These are phyloP conservation scores for Debaryomyces robertsiae DNA, from an alignment of 1,139 yeast genomes.

Conservation along the genomic window DNA sequence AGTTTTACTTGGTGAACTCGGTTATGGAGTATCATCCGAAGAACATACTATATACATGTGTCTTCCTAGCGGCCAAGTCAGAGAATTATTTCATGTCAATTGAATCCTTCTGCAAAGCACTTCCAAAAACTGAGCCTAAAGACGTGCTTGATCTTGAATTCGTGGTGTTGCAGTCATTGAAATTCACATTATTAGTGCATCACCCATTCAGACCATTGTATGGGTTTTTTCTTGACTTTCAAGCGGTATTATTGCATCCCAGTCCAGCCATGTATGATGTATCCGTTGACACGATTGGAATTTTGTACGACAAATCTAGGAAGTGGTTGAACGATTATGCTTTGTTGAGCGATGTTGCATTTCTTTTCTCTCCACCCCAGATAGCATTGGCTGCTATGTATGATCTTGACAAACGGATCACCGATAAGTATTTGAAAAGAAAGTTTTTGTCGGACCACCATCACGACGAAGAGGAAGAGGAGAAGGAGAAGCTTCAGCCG, in stretches of 20 bases:
- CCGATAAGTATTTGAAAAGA: constrained; percentile 63
- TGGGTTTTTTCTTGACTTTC: constrained; percentile 89
- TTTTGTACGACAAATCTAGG: constrained; percentile 69
- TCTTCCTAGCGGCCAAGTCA: constrained; percentile 88
- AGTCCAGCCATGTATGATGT: constrained; percentile 40
- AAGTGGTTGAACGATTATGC: constrained; percentile 62
- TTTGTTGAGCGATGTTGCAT: constrained; percentile 72
- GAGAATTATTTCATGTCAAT: constrained; percentile 89
- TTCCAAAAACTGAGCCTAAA: constrained; percentile 65
- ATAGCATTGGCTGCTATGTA: constrained; percentile 87
- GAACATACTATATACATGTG: constrained; percentile 76
- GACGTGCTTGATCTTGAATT: constrained; percentile 81
- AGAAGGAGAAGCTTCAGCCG: constrained; percentile 16
- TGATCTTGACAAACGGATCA: constrained; percentile 62
- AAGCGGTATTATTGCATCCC: constrained; percentile 55
- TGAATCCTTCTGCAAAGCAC: constrained; percentile 71
- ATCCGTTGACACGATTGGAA: constrained; percentile 48
- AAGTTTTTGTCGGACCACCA: constrained; percentile 45
- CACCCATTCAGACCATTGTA: constrained; percentile 87
- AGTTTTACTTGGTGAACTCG: constrained; percentile 76
- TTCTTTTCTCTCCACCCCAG: constrained; percentile 89
- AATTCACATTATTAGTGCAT: constrained; percentile 81
- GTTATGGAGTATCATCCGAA: constrained; percentile 90
- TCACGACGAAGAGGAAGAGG: constrained; percentile 11
- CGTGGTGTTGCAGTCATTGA: constrained; percentile 66